Conservation (phyloP, 768 basidiomycete genomes). For the Pulveroboletus ravenelii region DNA sequence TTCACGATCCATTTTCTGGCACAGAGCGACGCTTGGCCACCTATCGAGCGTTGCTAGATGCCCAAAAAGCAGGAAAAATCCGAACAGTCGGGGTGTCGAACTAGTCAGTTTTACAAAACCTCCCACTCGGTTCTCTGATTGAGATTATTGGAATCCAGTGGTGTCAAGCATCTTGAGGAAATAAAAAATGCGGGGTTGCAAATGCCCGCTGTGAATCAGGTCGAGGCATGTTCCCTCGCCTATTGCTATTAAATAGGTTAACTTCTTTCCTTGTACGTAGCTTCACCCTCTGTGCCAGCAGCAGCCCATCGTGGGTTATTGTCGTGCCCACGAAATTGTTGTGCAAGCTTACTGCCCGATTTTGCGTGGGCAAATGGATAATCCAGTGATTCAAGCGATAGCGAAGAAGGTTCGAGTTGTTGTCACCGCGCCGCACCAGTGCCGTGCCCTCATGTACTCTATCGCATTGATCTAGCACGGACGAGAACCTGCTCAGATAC, state of each 20-base stretch:
- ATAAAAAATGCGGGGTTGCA: constrained; percentile 58
- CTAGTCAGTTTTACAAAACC: constrained; percentile 47
- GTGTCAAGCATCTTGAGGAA: constrained; percentile 69
- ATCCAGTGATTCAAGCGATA: constrained; percentile 49
- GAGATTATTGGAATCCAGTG: constrained; percentile 36
- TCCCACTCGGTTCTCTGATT: background rate
- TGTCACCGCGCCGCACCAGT: constrained; percentile 1
- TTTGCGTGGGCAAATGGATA: constrained; percentile 50
- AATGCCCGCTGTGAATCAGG: constrained; percentile 73
- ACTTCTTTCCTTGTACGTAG: constrained; percentile 33
- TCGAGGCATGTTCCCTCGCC: constrained; percentile 50
- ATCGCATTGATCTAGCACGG: constrained; percentile 37
- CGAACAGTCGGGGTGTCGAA: constrained; percentile 79
- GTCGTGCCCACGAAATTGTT: constrained; percentile 52
- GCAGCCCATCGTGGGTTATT: constrained; percentile 71
- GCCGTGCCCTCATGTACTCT: constrained; percentile 2
- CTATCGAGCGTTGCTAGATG: constrained; percentile 64
- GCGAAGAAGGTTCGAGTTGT: constrained; percentile 50
- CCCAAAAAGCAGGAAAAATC: constrained; percentile 61
- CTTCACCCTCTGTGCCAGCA: constrained; percentile 84
- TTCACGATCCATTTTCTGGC: constrained; percentile 69
- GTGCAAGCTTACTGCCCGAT: constrained; percentile 78
- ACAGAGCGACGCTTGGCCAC: constrained; percentile 61
- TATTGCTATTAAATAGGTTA: constrained; percentile 1
- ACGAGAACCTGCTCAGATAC: constrained; percentile 69